Conservation (phyloP, 1,284 basidiomycete genomes). For the Ustilago sp. region DNA sequence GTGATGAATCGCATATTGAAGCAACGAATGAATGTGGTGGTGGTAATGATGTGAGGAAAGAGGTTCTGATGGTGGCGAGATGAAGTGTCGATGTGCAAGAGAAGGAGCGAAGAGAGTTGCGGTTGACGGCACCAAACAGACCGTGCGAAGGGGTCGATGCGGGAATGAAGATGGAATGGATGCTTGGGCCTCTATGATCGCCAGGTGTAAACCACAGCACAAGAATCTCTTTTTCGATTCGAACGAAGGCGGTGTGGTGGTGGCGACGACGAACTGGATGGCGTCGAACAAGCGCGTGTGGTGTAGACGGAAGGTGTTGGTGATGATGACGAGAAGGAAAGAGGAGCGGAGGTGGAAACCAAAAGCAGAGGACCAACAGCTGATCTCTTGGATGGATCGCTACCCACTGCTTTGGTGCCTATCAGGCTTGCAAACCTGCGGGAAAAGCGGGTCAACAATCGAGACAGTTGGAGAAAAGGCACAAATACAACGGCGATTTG, state of each 20-base stretch:
- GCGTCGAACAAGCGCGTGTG: not conserved
- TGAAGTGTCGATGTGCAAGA: not conserved
- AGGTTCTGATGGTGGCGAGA: not conserved
- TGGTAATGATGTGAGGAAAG: not conserved
- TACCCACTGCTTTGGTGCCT: not conserved
- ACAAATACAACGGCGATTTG: not conserved
- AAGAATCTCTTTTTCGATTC: too few species aligned
- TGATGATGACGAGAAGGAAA: slow-evolving; percentile 1
- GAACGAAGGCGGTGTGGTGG: not conserved
- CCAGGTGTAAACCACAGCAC: not conserved
- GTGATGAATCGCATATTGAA: slow-evolving; percentile 20
- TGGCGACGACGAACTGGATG: not conserved
- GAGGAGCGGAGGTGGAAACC: slow-evolving; percentile 10
- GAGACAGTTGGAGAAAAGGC: not conserved
- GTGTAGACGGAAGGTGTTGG: not conserved
- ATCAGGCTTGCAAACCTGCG: not conserved
- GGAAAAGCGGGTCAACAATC: not conserved
- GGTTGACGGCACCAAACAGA: too few species aligned
- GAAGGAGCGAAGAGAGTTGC: not conserved
- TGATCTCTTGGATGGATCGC: not conserved
- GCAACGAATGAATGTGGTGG: not conserved
- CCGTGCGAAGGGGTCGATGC: not conserved
- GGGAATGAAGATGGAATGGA: not conserved
- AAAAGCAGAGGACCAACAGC: not conserved
- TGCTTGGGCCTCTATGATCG: not conserved